A percentile compares a stretch with the other conserved stretches of the same genome.
phyloP scores from a whole-genome alignment of 768 basidiomycete genomes.

The Boletus insuetus region DNA sequence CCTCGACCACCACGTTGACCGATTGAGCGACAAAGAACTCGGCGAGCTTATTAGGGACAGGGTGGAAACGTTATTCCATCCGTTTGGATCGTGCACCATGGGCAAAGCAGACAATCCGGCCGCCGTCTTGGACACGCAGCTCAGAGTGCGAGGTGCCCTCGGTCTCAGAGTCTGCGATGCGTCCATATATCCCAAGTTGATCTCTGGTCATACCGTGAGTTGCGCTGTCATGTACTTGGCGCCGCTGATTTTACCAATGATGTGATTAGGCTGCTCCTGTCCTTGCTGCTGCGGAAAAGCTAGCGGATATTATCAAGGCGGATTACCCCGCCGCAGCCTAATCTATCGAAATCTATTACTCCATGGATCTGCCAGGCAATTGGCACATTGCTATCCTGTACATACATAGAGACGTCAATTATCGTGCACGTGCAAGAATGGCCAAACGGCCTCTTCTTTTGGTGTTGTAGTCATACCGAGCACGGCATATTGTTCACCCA shows the following conservation, averaged over 20 bases:
- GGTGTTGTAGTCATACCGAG: slow-evolving; percentile 49
- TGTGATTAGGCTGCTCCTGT: slow-evolving; percentile 25
- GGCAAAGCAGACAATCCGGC: slow-evolving; percentile 37
- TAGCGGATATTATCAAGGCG: slow-evolving; percentile 33
- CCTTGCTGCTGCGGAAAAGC: slow-evolving; percentile 35
- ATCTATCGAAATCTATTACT: not conserved
- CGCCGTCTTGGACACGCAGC: slow-evolving; percentile 43
- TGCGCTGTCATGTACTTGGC: not conserved
- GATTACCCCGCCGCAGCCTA: slow-evolving; percentile 8
- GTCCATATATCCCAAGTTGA: slow-evolving; percentile 42
- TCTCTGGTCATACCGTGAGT: slow-evolving; percentile 46
- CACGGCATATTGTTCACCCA: slow-evolving; percentile 88
- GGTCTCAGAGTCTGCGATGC: slow-evolving; percentile 48
- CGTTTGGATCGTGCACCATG: slow-evolving; percentile 37
- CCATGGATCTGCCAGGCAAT: not conserved
- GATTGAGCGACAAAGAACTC: slow-evolving; percentile 34
- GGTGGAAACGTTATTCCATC: slow-evolving; percentile 44
- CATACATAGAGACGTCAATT: not conserved
- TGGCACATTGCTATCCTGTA: not conserved
- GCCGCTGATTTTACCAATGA: not conserved
- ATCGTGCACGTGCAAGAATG: slow-evolving; percentile 22
- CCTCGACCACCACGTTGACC: slow-evolving; percentile 39
- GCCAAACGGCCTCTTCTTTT: slow-evolving; percentile 27
- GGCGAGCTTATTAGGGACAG: slow-evolving; percentile 33
- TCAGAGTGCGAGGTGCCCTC: slow-evolving; percentile 42